These are phyloP conservation scores for Scheffersomyces amazonensis DNA, from an alignment of 805 yeast genomes.

Conservation along the genomic window DNA sequence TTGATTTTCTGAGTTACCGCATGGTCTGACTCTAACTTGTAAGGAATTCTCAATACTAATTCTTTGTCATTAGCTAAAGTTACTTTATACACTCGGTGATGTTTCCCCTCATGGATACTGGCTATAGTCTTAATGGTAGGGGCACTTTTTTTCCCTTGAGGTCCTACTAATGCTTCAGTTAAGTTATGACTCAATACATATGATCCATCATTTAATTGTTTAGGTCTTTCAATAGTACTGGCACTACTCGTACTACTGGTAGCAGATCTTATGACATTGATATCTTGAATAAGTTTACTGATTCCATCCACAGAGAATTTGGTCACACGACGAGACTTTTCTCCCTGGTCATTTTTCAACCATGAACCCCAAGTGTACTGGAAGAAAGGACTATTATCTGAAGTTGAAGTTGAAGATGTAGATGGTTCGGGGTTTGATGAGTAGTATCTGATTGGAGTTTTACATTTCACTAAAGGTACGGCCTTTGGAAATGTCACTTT, in stretches of 20 bases:
- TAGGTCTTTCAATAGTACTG: slow-evolving; percentile 22
- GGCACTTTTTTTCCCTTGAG: slow-evolving; percentile 39
- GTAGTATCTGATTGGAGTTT: slow-evolving; percentile 5
- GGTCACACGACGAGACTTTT: slow-evolving; percentile 76
- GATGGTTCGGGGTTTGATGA: slow-evolving; percentile 20
- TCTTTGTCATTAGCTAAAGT: slow-evolving; percentile 58
- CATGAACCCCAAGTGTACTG: slow-evolving; percentile 95
- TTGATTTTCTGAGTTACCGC: slow-evolving; percentile 67
- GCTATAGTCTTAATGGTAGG: slow-evolving; percentile 65
- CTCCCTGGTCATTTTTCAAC: slow-evolving; percentile 73
- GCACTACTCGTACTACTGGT: slow-evolving; percentile 16
- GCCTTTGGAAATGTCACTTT: too few species aligned
- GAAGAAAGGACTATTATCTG: slow-evolving; percentile 73
- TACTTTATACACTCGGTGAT: slow-evolving; percentile 80
- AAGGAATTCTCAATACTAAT: slow-evolving; percentile 82
- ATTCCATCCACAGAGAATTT: slow-evolving; percentile 80
- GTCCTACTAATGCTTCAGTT: slow-evolving; percentile 41
- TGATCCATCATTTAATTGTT: slow-evolving; percentile 42
- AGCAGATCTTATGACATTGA: slow-evolving; percentile 35
- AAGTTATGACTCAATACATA: slow-evolving; percentile 49
- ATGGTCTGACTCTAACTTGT: slow-evolving; percentile 65
- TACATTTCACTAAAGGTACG: too few species aligned
- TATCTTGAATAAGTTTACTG: slow-evolving; percentile 46
- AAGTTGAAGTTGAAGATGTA: too few species aligned
- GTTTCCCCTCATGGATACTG: slow-evolving; percentile 91